These are phyloP conservation scores for Beauveria caledonica DNA, from an alignment of 2,329 filamentous ascomycete species.

Conservation along the genomic window DNA sequence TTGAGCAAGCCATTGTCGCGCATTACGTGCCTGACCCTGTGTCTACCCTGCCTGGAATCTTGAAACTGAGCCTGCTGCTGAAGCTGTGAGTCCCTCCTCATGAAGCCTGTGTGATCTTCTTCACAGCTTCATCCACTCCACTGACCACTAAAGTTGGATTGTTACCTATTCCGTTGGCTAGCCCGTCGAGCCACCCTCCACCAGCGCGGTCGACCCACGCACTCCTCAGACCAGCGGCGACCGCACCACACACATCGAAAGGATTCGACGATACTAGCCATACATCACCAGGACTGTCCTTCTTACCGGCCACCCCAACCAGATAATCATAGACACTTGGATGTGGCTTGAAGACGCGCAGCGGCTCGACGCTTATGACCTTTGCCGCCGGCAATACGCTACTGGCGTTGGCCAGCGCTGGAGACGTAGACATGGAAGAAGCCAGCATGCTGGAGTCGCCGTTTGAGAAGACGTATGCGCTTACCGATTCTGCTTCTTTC, in stretches of 20 bases:
- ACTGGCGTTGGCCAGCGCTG: constrained; percentile 41
- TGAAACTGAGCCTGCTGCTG: neutral
- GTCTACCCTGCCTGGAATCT: neutral
- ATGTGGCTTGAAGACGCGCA: constrained; percentile 57
- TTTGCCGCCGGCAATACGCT: constrained; percentile 33
- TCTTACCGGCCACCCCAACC: constrained; percentile 39
- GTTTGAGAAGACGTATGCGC: constrained; percentile 62
- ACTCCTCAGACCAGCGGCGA: constrained; percentile 50
- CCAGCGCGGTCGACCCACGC: constrained; percentile 59
- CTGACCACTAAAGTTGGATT: constrained; percentile 46
- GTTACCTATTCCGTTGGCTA: constrained; percentile 38
- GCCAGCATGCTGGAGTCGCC: constrained; percentile 56
- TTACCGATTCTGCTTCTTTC: constrained; percentile 27
- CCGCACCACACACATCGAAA: constrained; percentile 63
- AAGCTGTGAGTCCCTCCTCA: neutral
- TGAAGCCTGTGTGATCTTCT: constrained; percentile 19
- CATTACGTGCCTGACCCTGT: neutral
- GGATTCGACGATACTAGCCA: constrained; percentile 68
- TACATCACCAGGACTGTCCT: constrained; percentile 38
- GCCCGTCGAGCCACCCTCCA: constrained; percentile 56
- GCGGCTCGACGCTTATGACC: constrained; percentile 53
- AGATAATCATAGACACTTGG: constrained; percentile 54
- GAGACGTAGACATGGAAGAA: constrained; percentile 49
- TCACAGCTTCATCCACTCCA: constrained; percentile 50
- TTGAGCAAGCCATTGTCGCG: neutral